Evolutionary conservation across 805 yeast genomes (phyloP).

Genomic region (Metschnikowia dekortorum): DNA sequence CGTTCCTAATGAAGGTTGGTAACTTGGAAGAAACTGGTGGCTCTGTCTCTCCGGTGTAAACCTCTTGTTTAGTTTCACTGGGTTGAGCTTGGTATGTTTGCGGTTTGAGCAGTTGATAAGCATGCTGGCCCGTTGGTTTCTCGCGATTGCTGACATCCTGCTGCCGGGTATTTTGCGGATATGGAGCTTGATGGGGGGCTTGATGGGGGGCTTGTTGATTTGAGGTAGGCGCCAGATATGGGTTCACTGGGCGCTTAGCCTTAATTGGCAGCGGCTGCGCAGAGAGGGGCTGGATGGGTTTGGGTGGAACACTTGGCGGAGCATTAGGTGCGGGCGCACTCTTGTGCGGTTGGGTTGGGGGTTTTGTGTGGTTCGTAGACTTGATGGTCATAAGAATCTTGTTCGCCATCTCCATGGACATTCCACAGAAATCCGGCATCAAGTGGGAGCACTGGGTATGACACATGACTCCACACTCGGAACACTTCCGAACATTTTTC

Average conservation of each 20-base stretch:
- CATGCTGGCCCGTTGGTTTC: neutral
- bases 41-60: neutral
- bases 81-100: constrained; percentile 2
- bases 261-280: constrained; percentile 6
- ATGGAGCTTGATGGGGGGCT: constrained; percentile 7
- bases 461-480: constrained; percentile 92
- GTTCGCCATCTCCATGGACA: constrained; percentile 96
- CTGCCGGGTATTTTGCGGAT: constrained; percentile 7
- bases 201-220: constrained; percentile 4
- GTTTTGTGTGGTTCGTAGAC: constrained; percentile 42
- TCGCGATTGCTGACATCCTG: neutral
- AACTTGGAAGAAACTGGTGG: constrained; percentile 3
- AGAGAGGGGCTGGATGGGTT: neutral
- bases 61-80: neutral
- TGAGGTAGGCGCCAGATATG: neutral
- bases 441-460: constrained; percentile 89
- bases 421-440: constrained; percentile 98
- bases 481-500: constrained; percentile 87
- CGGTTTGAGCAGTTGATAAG: constrained; percentile 3
- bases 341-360: constrained; percentile 18
- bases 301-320: constrained; percentile 7
- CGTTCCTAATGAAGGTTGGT: constrained; percentile 13
- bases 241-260: neutral
- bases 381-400: constrained; percentile 81
- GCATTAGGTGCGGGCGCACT: constrained; percentile 1